Conservation (phyloP, 306 rosid species). For the barrel medic (Medicago truncatula) region MtrunA17r5.0-ANR NC_053048.1:43389001-43389500, state of each 20-base stretch:
- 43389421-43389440: constrained; percentile 44
- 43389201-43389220: constrained; percentile 7
- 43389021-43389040: too few species aligned
- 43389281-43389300: background rate
- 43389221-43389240: background rate
- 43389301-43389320: background rate
- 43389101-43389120: background rate
- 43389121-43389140: background rate
- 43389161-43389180: background rate
- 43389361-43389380: constrained; percentile 69
- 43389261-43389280: background rate
- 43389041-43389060: too few species aligned
- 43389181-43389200: background rate
- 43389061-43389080: too few species aligned
- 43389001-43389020: too few species aligned
- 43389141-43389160: background rate
- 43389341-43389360: constrained; percentile 54
- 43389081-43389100: background rate
- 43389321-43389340: constrained; percentile 49
- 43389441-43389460: constrained; percentile 52
- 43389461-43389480: constrained; percentile 71
- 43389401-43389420: constrained; percentile 78
- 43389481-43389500: constrained; percentile 69
- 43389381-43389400: constrained; percentile 42
- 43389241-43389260: background rate